Base-by-base conservation (phyloP, 495 filamentous ascomycete genomes). In the Aspergillus conjunctus region DNA sequence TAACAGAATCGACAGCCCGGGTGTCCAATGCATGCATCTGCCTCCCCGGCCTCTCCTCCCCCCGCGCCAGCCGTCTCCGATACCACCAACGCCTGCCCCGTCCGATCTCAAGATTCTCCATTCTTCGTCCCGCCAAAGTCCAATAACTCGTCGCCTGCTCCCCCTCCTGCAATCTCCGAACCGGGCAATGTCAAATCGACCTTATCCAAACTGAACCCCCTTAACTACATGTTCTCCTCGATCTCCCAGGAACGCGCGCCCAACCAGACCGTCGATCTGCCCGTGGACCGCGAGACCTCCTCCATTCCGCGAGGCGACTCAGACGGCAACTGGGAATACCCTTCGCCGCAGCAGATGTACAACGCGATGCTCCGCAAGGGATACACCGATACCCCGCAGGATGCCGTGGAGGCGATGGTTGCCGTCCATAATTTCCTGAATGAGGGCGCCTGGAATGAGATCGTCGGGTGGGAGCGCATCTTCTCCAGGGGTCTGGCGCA, bases 331-430 rank as follows among this genome's bases (percentile, higher is more conserved):
- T 98, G 94, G 94, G 95, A 97, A 72, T 98, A 98, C 69, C 95
- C 94, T 0, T 97, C 92, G 0, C 93, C 95, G 10, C 95, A 98
- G 76, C 94, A 98, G 72, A 98, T 98, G 94, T 98, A 97, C 78
- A 99, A 98, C 68, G 94, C 95, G 0, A 87, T 98, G 80, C 76
- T 96, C 55, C 88, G 95, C 53, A 98, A 99, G 73, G 94, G 94
- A 18, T 91, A 96, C 74, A 93, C 90, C 0, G 92, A 97, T 68
- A 97, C 93, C 0, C 92, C 94, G 48, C 85, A 89, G 58, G 92
- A 93, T 54, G 91, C 91, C 0, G 93, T 98, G n/a, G 92, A 97
- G 75, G 85, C 86, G 54, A 98, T 98, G 94, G 95, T 98, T 46
- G 88, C 91, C 3, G 90, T 98, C 34, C 94, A 98, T 77, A 98